Evolutionary conservation across 257 asterid species (phyloP).

Genomic region (Petunia secreta): DNA sequence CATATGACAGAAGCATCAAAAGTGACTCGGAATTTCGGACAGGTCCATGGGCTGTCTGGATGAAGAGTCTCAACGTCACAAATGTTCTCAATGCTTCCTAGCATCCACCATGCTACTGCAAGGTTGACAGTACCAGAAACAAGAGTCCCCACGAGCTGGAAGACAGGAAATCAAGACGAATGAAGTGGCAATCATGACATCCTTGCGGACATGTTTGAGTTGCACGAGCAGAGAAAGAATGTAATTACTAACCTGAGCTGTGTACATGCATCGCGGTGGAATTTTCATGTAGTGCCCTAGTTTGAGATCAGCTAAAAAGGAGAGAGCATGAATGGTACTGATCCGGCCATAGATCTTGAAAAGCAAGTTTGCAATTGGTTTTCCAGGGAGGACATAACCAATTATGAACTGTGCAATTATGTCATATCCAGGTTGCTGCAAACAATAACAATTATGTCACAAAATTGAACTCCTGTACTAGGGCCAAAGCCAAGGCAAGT

Average conservation of each 20-base stretch:
- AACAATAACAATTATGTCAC: background rate
- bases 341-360: slow-evolving; percentile 96
- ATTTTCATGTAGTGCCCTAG: slow-evolving; percentile 98
- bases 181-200: slow-evolving; percentile 1
- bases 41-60: slow-evolving; percentile 93
- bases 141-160: slow-evolving; percentile 72
- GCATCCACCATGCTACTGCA: slow-evolving; percentile 91
- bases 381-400: slow-evolving; percentile 88
- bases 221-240: background rate
- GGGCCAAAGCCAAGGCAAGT: background rate
- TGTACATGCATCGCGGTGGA: slow-evolving; percentile 88
- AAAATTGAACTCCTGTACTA: background rate
- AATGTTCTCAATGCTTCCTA: slow-evolving; percentile 75
- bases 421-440: slow-evolving; percentile 98
- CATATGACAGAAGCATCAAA: slow-evolving; percentile 89
- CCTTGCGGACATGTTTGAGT: background rate
- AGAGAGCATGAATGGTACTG: slow-evolving; percentile 84
- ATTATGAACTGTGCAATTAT: slow-evolving; percentile 89
- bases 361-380: slow-evolving; percentile 85
- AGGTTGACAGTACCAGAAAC: slow-evolving; percentile 80
- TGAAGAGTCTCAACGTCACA: slow-evolving; percentile 76
- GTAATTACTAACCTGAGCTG: slow-evolving; percentile 66
- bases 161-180: background rate
- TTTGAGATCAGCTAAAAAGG: slow-evolving; percentile 89
- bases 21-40: slow-evolving; percentile 81